Conservation (phyloP, 495 filamentous ascomycete genomes). For the Tetracladium marchalianum region DNA sequence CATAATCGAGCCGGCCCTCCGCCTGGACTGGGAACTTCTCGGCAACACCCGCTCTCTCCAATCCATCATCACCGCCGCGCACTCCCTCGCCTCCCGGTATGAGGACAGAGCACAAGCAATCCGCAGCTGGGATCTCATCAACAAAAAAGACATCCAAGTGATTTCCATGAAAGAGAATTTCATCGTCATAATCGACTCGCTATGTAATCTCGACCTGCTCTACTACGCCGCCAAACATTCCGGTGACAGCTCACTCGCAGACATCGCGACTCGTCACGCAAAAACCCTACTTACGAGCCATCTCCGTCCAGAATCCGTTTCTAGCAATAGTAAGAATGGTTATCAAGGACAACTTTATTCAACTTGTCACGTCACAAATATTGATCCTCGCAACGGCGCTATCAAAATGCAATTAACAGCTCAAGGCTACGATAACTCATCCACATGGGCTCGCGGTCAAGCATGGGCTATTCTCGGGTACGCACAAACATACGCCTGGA, state of each 20-base stretch:
- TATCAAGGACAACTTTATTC: slow-evolving; percentile 6
- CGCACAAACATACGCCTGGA: slow-evolving; percentile 32
- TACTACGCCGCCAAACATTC: slow-evolving; percentile 28
- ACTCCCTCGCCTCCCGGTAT: slow-evolving; percentile 27
- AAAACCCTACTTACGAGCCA: slow-evolving; percentile 19
- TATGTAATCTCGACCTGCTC: slow-evolving; percentile 33
- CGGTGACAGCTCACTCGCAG: slow-evolving; percentile 13
- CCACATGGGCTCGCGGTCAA: slow-evolving; percentile 34
- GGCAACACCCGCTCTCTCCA: slow-evolving; percentile 20
- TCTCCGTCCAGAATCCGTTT: slow-evolving; percentile 21
- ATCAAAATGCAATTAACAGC: slow-evolving; percentile 26
- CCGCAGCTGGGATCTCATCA: slow-evolving; percentile 28
- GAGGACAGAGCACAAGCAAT: slow-evolving; percentile 22
- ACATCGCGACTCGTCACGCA: slow-evolving; percentile 29
- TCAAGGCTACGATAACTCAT: slow-evolving; percentile 29
- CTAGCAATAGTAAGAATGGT: neutral
- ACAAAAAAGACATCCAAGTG: slow-evolving; percentile 19
- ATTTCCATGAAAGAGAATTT: slow-evolving; percentile 19
- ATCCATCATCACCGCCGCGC: slow-evolving; percentile 24
- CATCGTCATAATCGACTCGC: slow-evolving; percentile 35
- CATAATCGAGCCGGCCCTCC: slow-evolving; percentile 30
- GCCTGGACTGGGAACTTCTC: slow-evolving; percentile 26
- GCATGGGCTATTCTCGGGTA: slow-evolving; percentile 35
- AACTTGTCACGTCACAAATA: slow-evolving; percentile 30
- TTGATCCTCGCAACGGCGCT: slow-evolving; percentile 22